Conservation (phyloP, 306 rosid genomes). For the Mucuna pruriens region DNA sequence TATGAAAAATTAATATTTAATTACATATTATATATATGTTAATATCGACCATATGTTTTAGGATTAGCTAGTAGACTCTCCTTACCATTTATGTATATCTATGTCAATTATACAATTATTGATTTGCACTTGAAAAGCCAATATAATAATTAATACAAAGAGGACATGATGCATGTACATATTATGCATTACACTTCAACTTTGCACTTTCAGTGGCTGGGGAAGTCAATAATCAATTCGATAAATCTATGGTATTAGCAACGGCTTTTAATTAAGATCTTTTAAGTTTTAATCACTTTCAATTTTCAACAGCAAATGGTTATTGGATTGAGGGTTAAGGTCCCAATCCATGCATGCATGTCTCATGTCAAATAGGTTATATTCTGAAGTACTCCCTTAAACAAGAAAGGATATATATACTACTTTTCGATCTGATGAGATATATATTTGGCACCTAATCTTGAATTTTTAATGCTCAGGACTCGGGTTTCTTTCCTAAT, state of each 20-base stretch:
- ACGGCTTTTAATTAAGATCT: background rate
- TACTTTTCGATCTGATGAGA: background rate
- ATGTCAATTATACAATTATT: background rate
- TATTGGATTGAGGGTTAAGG: background rate
- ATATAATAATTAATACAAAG: background rate
- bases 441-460: background rate
- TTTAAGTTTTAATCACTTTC: background rate
- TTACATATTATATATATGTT: too few relatives aligned
- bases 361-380: background rate
- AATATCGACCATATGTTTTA: too few relatives aligned
- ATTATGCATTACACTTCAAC: background rate
- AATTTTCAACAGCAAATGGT: background rate
- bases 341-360: constrained; percentile 2
- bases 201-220: background rate
- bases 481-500: background rate
- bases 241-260: background rate
- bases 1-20: too few relatives aligned
- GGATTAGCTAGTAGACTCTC: too few relatives aligned
- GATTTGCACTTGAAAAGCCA: background rate
- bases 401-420: background rate
- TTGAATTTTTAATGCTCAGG: background rate
- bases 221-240: background rate
- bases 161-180: background rate
- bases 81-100: too few relatives aligned
- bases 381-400: background rate